Evolutionary conservation across 306 rosid species (phyloP), one percentile per base, ranked within the genome.

Genomic region (Chamaecrista fasciculata): DNA sequence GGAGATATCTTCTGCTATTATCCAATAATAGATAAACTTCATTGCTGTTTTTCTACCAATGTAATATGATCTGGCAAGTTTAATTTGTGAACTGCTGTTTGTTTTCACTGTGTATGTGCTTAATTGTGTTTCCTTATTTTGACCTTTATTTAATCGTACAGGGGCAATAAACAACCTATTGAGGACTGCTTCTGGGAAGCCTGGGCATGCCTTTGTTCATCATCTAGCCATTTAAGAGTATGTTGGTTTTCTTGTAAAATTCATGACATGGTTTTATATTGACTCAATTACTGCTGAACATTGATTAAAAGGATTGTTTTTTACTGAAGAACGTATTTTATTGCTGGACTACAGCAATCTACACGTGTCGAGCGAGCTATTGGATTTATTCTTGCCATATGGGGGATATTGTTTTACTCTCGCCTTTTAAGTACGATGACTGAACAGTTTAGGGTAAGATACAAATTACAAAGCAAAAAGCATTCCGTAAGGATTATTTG

Each of bases 131-230:
- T 79, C 59, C 56, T 71, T 58, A 86, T 71, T 47, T 76, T 59
- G 73, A 58, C 33, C 20, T 46, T 53, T 78, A 42, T 36, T 69
- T 55, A 39, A 72, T 55, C 47, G 50, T 66, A 71, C 82, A 88
- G 93, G 86, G 87, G 78, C 53, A 69, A 19, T 51, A 59, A 77
- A 8, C 89, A 79, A 12, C 68, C 99, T 78, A 80, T 94, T 67
- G 99, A 91, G 81, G 97, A 94, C 73, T 94, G 99, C 86, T 72
- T 87, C 52, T 94, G 99, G 99, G 99, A 94, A 79, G 99, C 99
- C 21, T 94, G 99, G 99, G 99, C 97, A 70, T 94, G 99, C 59
- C 91, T 94, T 10, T 79, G 86, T 73, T 82, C 95, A 20, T 87
- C 99, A 15, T 85, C 99, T 49, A 89, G 95, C 62, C 95, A 94